A percentile compares a stretch with the other conserved stretches of the same genome.
These are phyloP conservation scores for Tilletia walkeri DNA, from an alignment of 1,284 basidiomycete species.

Conservation along the genomic window DNA sequence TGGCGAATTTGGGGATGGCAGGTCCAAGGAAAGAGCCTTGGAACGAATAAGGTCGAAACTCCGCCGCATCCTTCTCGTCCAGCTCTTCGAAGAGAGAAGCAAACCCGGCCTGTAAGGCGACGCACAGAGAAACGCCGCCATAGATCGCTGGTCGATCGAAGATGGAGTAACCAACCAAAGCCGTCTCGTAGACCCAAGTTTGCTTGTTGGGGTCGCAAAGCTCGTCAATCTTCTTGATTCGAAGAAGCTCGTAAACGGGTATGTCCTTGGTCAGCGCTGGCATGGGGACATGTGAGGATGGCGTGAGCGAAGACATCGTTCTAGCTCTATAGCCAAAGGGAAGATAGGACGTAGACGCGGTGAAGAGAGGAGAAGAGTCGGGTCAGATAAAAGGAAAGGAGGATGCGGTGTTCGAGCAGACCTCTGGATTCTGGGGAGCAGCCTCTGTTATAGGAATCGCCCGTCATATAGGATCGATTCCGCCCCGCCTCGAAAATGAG, in stretches of 20 bases:
- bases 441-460: too few species aligned
- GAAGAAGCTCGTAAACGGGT: background rate
- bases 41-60: slow-evolving; percentile 5
- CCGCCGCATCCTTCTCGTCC: background rate
- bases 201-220: background rate
- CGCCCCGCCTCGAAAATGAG: too few species aligned
- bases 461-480: too few species aligned
- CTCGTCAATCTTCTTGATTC: background rate
- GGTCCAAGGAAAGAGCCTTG: slow-evolving; percentile 6
- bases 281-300: too few species aligned
- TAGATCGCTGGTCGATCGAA: background rate
- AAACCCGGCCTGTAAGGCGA: background rate
- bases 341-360: too few species aligned
- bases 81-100: slow-evolving; percentile 1
- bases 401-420: too few species aligned
- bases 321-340: too few species aligned
- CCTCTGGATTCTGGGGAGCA: too few species aligned
- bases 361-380: too few species aligned
- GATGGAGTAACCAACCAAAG: background rate
- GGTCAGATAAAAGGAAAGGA: too few species aligned
- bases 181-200: slow-evolving; percentile 3
- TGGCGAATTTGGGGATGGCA: background rate
- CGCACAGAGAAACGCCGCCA: background rate
- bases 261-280: background rate
- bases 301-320: too few species aligned